Evolutionary conservation across 2,329 filamentous ascomycete species (phyloP).

Genomic region (Thelonectria discophora): DNA sequence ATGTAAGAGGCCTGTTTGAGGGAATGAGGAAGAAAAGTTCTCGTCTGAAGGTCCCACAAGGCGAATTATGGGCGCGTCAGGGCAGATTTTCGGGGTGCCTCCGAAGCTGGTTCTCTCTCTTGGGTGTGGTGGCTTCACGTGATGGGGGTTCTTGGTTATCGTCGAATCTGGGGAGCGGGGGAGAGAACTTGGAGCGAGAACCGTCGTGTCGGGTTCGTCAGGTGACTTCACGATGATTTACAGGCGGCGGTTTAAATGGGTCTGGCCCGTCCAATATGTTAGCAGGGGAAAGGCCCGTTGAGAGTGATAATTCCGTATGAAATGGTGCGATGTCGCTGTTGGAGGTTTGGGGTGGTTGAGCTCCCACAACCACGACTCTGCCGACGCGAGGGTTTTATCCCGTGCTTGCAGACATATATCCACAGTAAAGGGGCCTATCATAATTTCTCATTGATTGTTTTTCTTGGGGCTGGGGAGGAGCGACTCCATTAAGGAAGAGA

Average conservation of each 20-base stretch:
- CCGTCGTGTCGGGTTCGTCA: slow-evolving; percentile 8
- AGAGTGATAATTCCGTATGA: background rate
- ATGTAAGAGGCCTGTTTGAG: background rate
- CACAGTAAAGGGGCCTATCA: no score
- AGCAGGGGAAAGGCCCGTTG: background rate
- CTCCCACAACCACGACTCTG: no score
- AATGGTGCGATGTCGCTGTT: background rate
- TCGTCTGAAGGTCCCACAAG: slow-evolving; percentile 9
- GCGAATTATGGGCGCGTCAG: slow-evolving; percentile 18
- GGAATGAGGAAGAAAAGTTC: background rate
- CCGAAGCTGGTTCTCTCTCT: background rate
- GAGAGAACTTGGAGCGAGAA: background rate
- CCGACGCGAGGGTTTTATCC: no score
- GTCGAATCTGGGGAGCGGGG: slow-evolving; percentile 13
- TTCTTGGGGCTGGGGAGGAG: no score
- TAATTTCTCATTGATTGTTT: no score
- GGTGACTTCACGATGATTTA: slow-evolving; percentile 16
- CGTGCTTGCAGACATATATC: no score
- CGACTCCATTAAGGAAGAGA: no score
- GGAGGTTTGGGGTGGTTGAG: background rate
- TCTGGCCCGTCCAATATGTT: slow-evolving; percentile 2
- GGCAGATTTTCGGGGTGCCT: background rate
- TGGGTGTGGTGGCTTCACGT: slow-evolving; percentile 8
- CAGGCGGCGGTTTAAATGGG: slow-evolving; percentile 12
- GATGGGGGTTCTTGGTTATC: background rate